Base-by-base conservation (phyloP, 331 rosid species). In the Telfairia occidentalis region DNA sequence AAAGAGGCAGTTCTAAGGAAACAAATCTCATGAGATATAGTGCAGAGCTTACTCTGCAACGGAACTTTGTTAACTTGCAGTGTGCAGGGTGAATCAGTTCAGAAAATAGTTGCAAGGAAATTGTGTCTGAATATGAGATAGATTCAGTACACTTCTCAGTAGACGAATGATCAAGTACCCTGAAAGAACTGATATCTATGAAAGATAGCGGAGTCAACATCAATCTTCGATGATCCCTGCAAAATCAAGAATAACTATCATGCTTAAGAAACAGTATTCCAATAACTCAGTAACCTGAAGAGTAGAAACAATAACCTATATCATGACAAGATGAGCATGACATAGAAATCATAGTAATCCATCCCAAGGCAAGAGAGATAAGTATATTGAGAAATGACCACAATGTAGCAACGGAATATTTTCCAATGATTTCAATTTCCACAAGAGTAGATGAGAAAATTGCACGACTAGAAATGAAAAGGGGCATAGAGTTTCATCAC, bases 131-230 rank as follows among this genome's bases (percentile, higher is more conserved):
- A 78, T 84, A 80, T n/a, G 80, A 59, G 74, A 76, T 48, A 71
- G 74, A 77, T 73, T 82, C 29, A 65, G 78, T 32, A 58, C 73
- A 67, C 48, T 76, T 71, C 59, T 78, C 84, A 46, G 76, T 53
- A 81, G 49, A 79, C 46, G 84, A 80, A 59, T 84, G 73, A 58
- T 80, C 78, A 60, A 40, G 79, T 60, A 58, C 76, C 30, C 75
- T 54, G 38, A 85, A 74, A 19, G 92, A 89, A 35, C 85, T 85
- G 81, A 91, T 81, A 6, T 73, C 90, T 78, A 91, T 79, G 71
- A 78, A 88, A 30, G 98, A 88, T 75, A 88, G 86, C 30, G 98
- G 89, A 66, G 96, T 83, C 88, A 91, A 76, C 83, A 88, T 63
- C 74, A 84, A 88, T 58, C 81, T 83, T 61, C 73, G 83, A 46